phyloP scores from a whole-genome alignment of 73 alveolate species.

The Symbiodinium natans region DNA sequence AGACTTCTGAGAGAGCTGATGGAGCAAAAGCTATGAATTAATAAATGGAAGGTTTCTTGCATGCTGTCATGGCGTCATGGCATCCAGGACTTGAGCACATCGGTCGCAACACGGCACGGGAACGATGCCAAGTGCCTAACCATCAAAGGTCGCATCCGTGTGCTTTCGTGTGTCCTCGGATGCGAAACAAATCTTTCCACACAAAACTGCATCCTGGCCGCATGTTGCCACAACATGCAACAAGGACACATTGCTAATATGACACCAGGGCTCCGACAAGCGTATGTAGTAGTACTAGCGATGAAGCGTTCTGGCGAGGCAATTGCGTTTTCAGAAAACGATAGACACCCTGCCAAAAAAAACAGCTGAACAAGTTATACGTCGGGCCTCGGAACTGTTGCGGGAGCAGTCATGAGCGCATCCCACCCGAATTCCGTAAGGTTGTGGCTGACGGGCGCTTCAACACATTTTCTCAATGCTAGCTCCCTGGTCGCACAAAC shows the following conservation, averaged over 20 bases:
- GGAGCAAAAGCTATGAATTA: not conserved
- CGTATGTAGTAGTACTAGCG: not conserved
- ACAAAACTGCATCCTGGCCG: too few relatives aligned
- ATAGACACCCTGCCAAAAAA: not conserved
- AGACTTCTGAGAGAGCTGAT: not conserved
- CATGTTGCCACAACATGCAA: not conserved
- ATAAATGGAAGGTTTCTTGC: not conserved
- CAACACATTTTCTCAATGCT: not conserved
- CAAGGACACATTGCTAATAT: not conserved
- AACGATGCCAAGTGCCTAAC: not conserved
- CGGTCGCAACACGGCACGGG: not conserved
- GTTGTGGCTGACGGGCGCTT: not conserved
- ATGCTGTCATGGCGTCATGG: too few relatives aligned
- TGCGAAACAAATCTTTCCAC: too few relatives aligned
- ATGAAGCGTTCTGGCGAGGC: not conserved
- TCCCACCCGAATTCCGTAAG: constrained; percentile 11
- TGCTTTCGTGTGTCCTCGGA: not conserved
- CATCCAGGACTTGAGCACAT: too few relatives aligned
- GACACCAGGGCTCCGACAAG: not conserved
- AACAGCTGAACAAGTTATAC: not conserved
- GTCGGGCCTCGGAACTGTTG: not conserved
- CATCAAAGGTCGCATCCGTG: not conserved
- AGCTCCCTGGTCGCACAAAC: not conserved
- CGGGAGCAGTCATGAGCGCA: not conserved
- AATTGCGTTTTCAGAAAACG: not conserved